phyloP scores from a whole-genome alignment of 75 land plant species.

The Sequoiadendron giganteum region DNA sequence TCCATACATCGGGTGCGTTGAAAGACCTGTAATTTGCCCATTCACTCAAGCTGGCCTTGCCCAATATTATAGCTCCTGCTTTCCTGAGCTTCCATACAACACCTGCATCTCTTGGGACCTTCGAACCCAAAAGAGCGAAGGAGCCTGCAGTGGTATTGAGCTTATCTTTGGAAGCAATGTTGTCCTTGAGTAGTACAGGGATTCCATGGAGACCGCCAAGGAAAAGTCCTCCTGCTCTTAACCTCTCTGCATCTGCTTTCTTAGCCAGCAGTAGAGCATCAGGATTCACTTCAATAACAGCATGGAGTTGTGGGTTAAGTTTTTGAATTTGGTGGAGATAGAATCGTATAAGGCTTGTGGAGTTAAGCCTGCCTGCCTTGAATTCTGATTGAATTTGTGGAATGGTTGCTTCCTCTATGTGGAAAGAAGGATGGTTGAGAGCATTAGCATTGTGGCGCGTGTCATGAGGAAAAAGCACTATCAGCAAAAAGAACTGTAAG shows the following conservation, averaged over 20 bases:
- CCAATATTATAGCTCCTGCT: constrained; percentile 54
- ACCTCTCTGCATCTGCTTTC: constrained; percentile 45
- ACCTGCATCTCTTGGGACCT: constrained; percentile 30
- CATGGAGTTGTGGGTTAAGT: constrained; percentile 42
- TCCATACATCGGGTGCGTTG: constrained; percentile 30
- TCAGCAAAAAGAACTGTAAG: not conserved
- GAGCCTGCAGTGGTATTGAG: constrained; percentile 68
- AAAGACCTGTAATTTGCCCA: constrained; percentile 33
- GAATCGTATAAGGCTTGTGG: constrained; percentile 31
- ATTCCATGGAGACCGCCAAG: constrained; percentile 39
- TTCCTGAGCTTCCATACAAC: constrained; percentile 22
- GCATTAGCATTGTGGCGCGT: not conserved
- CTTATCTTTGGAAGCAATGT: constrained; percentile 47
- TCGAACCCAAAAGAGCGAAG: constrained; percentile 48
- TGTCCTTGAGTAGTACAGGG: constrained; percentile 65
- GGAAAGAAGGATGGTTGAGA: not conserved
- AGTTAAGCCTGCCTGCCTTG: constrained; percentile 13
- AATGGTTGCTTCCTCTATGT: constrained; percentile 6
- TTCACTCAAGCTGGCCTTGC: constrained; percentile 58
- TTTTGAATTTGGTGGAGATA: constrained; percentile 33
- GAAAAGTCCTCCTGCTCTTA: not conserved
- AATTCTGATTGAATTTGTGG: constrained; percentile 5
- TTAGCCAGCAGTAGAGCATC: constrained; percentile 50
- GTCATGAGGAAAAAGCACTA: not conserved
- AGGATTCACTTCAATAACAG: constrained; percentile 68